Conservation (phyloP, 2,329 filamentous ascomycete species). For the Dichotomopilus funicola region DNA sequence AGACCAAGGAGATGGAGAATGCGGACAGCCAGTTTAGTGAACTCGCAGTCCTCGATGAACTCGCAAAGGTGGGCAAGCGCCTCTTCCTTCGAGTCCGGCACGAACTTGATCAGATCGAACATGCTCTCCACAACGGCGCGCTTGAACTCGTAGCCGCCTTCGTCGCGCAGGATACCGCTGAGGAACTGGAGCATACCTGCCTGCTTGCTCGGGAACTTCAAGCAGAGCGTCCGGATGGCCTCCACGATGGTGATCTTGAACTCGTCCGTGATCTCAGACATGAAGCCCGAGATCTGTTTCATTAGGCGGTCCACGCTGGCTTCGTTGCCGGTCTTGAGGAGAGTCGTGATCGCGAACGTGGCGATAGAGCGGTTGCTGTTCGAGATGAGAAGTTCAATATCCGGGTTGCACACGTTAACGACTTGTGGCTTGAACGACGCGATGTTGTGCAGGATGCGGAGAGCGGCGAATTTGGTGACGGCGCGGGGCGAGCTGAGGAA, state of each 20-base stretch:
- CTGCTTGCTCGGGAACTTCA: conserved; percentile 98
- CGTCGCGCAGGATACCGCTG: conserved; percentile 90
- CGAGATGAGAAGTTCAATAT: conserved; percentile 93
- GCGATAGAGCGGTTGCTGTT: conserved; percentile 97
- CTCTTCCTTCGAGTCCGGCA: conserved; percentile 75
- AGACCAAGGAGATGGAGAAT: conserved; percentile 90
- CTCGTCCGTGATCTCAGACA: conserved; percentile 98
- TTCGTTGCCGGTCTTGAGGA: conserved; percentile 97
- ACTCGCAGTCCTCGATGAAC: conserved; percentile 99
- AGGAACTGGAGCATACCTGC: conserved; percentile 96
- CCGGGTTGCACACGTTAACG: conserved; percentile 89
- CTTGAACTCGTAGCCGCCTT: conserved; percentile 98
- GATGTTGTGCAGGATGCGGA: conserved; percentile 92
- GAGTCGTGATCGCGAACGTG: conserved; percentile 95
- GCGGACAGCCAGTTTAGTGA: conserved; percentile 92
- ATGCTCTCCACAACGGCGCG: conserved; percentile 96
- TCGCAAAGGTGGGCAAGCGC: conserved; percentile 94
- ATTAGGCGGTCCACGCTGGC: conserved; percentile 93
- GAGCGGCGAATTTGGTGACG: conserved; percentile 95
- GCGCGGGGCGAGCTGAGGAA: conserved; percentile 94
- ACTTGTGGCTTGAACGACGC: conserved; percentile 93
- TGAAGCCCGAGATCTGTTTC: conserved; percentile 97
- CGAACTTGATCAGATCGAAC: conserved; percentile 98
- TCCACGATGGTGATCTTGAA: conserved; percentile 99
- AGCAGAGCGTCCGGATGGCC: conserved; percentile 88